phyloP scores from a whole-genome alignment of 805 yeast genomes.

The Sugiyamaella lignohabitans region DNA sequence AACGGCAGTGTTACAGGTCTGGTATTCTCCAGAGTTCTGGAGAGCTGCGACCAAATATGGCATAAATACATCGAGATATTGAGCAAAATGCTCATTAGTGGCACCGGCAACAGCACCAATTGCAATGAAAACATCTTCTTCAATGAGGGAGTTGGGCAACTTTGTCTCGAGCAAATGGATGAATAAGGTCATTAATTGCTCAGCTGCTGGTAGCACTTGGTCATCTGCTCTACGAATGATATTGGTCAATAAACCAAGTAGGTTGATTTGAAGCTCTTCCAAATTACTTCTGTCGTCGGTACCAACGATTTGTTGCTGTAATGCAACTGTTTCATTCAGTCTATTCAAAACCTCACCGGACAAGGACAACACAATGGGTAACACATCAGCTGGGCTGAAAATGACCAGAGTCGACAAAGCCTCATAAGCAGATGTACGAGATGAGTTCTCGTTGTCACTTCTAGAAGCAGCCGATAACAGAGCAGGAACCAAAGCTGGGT shows the following conservation, averaged over 20 bases:
- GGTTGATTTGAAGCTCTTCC: slow-evolving; percentile 82
- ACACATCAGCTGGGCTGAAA: slow-evolving; percentile 63
- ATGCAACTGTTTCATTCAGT: slow-evolving; percentile 57
- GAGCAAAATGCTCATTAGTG: slow-evolving; percentile 60
- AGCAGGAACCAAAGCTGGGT: slow-evolving; percentile 60
- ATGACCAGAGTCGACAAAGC: slow-evolving; percentile 79
- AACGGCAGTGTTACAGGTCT: slow-evolving; percentile 82
- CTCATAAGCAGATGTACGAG: slow-evolving; percentile 95
- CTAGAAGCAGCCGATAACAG: slow-evolving; percentile 64
- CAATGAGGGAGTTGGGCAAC: slow-evolving; percentile 68
- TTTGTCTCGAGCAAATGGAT: slow-evolving; percentile 61
- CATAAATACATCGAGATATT: slow-evolving; percentile 73
- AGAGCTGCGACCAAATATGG: slow-evolving; percentile 79
- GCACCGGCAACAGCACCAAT: slow-evolving; percentile 85
- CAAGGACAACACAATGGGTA: slow-evolving; percentile 60
- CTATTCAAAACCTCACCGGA: slow-evolving; percentile 70
- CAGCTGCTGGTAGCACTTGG: slow-evolving; percentile 63
- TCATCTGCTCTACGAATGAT: slow-evolving; percentile 67
- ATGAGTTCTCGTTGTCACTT: slow-evolving; percentile 74
- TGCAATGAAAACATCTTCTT: slow-evolving; percentile 91
- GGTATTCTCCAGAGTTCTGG: slow-evolving; percentile 65
- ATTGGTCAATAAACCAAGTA: slow-evolving; percentile 68
- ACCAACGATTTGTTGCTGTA: slow-evolving; percentile 52
- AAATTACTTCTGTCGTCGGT: slow-evolving; percentile 70
- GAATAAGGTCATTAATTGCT: slow-evolving; percentile 77